phyloP scores from a whole-genome alignment of 495 filamentous ascomycete genomes.

The Daldinia grandis region DNA sequence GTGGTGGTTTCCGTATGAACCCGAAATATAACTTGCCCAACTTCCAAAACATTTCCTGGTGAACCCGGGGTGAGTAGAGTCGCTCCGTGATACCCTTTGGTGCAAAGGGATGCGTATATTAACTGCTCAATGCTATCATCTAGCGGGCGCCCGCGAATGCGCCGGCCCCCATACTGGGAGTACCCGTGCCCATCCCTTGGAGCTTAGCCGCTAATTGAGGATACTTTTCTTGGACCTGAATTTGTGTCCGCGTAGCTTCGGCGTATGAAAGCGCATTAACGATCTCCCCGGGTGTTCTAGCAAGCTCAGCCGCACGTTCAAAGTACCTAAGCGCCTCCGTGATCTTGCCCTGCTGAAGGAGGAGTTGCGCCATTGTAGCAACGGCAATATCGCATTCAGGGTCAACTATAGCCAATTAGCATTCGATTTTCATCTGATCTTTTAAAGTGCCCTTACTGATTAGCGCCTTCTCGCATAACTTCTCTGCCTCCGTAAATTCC shows the following conservation, averaged over 20 bases:
- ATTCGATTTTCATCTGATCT: not conserved
- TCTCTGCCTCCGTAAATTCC: slow-evolving; percentile 93
- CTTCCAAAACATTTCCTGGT: slow-evolving; percentile 19
- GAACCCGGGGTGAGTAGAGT: slow-evolving; percentile 27
- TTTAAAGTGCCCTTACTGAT: slow-evolving; percentile 74
- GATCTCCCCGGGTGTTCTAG: slow-evolving; percentile 94
- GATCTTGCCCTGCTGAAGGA: slow-evolving; percentile 97
- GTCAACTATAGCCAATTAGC: slow-evolving; percentile 74
- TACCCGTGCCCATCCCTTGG: slow-evolving; percentile 68
- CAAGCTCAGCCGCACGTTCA: slow-evolving; percentile 92
- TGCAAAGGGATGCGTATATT: not conserved
- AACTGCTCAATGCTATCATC: slow-evolving; percentile 8
- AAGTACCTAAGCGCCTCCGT: slow-evolving; percentile 96
- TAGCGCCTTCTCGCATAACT: slow-evolving; percentile 94
- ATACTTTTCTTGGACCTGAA: slow-evolving; percentile 98
- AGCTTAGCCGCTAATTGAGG: slow-evolving; percentile 89
- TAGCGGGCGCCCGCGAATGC: slow-evolving; percentile 39
- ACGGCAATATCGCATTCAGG: slow-evolving; percentile 99
- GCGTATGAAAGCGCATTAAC: slow-evolving; percentile 97
- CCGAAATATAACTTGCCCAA: slow-evolving; percentile 16
- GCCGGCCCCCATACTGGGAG: slow-evolving; percentile 41
- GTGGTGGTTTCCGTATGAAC: slow-evolving; percentile 15
- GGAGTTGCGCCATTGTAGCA: slow-evolving; percentile 98
- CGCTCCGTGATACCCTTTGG: slow-evolving; percentile 3
- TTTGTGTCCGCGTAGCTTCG: slow-evolving; percentile 94